Conservation (phyloP, 208 protist species). For the Naegleria fowleri region DNA sequence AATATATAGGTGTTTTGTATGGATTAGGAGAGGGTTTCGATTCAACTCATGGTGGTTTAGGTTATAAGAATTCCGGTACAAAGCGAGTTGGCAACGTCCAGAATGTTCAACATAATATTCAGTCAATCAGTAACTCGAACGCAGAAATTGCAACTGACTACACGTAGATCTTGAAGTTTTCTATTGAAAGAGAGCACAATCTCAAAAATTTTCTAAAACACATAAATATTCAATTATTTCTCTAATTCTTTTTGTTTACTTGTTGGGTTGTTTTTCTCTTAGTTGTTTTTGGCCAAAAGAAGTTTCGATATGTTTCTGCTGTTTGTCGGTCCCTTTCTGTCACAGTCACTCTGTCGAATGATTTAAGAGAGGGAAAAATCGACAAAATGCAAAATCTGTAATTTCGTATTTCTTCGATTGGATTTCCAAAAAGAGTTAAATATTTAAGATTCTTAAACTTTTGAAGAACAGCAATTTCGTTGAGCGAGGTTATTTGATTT, state of each 20-base stretch:
- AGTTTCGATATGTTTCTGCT: neutral
- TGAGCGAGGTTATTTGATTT: neutral
- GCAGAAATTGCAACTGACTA: neutral
- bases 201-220: no score
- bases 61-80: neutral
- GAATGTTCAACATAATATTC: neutral
- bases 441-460: neutral
- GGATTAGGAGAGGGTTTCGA: slow-evolving; percentile 79
- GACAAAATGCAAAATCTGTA: neutral
- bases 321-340: slow-evolving; percentile 1
- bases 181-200: no score
- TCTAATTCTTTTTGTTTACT: no score
- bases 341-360: neutral
- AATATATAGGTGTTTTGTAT: slow-evolving; percentile 82
- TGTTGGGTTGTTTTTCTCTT: neutral
- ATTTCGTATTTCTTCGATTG: neutral
- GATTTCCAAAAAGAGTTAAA: slow-evolving; percentile 14
- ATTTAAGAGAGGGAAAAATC: neutral
- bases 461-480: neutral
- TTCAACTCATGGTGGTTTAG: neutral
- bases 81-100: neutral
- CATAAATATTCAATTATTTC: no score
- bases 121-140: neutral
- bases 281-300: neutral
- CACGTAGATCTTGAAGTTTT: neutral